Conservation (phyloP, 352 stramenopile genomes). For the Phytopythium mirpurense region DNA sequence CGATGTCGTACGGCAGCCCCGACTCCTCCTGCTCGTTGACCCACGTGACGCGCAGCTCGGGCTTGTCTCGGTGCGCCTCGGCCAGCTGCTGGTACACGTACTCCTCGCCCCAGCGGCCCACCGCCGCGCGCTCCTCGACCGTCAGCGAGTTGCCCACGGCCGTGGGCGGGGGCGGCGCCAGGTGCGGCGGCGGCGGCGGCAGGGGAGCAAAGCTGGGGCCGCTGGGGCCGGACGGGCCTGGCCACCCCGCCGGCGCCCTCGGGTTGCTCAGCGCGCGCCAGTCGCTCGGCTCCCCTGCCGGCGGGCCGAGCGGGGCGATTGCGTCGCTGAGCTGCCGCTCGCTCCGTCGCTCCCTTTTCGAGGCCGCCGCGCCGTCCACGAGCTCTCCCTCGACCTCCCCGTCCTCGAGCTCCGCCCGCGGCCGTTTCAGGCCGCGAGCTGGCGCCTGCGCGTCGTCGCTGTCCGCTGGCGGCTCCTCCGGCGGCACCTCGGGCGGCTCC, state of each 20-base stretch:
- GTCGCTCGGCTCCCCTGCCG: not conserved
- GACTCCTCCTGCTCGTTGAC: slow-evolving; percentile 80
- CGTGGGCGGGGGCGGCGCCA: slow-evolving; percentile 8
- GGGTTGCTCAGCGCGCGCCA: not conserved
- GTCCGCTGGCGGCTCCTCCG: too few relatives aligned
- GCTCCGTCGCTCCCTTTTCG: slow-evolving; percentile 6
- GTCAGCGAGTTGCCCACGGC: slow-evolving; percentile 56
- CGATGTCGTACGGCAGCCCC: slow-evolving; percentile 79
- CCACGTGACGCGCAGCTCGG: slow-evolving; percentile 54
- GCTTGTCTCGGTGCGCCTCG: slow-evolving; percentile 29
- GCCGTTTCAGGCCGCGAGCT: slow-evolving; percentile 12
- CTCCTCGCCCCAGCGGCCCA: slow-evolving; percentile 80
- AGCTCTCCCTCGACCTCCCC: too few relatives aligned
- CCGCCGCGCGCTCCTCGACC: slow-evolving; percentile 66
- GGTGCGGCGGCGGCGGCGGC: slow-evolving; percentile 7
- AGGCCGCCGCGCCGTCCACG: too few relatives aligned
- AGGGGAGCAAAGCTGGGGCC: slow-evolving; percentile 8
- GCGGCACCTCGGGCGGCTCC: not conserved
- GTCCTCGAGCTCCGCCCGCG: slow-evolving; percentile 33
- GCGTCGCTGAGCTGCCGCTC: not conserved
- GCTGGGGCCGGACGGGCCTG: not conserved
- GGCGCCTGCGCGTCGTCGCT: too few relatives aligned
- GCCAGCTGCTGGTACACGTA: slow-evolving; percentile 77
- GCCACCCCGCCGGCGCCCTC: not conserved
- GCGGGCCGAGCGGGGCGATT: not conserved